Conservation (phyloP, 352 stramenopile genomes). For the Globisporangium rhizosaccharum region DNA sequence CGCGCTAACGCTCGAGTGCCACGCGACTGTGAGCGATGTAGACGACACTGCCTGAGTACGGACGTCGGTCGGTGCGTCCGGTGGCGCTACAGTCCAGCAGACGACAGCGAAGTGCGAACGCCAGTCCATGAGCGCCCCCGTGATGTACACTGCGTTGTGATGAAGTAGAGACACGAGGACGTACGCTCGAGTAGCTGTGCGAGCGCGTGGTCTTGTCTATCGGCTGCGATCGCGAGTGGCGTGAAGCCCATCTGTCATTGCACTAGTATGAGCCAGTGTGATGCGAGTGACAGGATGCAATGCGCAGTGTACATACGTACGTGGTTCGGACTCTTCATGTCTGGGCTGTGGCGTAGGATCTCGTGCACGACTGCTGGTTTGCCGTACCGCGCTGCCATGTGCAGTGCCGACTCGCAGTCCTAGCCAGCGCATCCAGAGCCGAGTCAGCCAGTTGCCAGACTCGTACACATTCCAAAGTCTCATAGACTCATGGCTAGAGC, state of each 20-base stretch:
- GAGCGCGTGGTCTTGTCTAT: constrained; percentile 29
- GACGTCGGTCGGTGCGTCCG: constrained; percentile 21
- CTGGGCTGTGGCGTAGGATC: constrained; percentile 27
- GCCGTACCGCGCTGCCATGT: constrained; percentile 42
- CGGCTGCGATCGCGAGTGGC: constrained; percentile 36
- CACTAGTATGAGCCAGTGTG: background rate
- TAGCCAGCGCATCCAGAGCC: constrained; percentile 1
- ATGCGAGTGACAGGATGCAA: background rate
- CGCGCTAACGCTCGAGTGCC: constrained; percentile 13
- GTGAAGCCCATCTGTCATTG: constrained; percentile 24
- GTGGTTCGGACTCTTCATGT: constrained; percentile 27
- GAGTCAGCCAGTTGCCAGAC: background rate
- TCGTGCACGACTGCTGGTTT: constrained; percentile 28
- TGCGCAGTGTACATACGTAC: constrained; percentile 15
- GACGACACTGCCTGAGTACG: constrained; percentile 14
- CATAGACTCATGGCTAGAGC: background rate
- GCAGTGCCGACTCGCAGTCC: constrained; percentile 31
- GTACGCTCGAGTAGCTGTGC: constrained; percentile 40
- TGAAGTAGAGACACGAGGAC: background rate
- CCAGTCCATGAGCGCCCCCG: background rate
- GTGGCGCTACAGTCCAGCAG: constrained; percentile 9
- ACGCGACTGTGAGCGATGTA: constrained; percentile 27
- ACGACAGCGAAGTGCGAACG: background rate
- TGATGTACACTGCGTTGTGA: background rate
- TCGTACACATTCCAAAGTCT: too few relatives aligned